Percentiles rank a stretch among this genome's conserved stretches.
These are phyloP conservation scores for Purshia tridentata DNA, from an alignment of 306 rosid species.

Conservation along the genomic window DNA sequence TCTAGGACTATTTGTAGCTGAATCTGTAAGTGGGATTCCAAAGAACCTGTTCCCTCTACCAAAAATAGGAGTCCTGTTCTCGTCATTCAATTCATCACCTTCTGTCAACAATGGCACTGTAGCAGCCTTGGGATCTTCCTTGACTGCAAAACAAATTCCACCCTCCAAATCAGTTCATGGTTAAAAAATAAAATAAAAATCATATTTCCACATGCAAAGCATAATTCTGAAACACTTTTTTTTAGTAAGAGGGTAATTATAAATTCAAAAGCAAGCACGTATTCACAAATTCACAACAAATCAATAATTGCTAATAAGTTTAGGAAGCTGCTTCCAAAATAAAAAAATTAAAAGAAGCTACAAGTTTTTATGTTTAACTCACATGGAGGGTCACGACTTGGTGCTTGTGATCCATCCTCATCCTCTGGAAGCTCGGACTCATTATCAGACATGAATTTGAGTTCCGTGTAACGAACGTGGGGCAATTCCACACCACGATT, in stretches of 20 bases:
- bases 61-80: conserved; percentile 49
- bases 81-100: conserved; percentile 49
- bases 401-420: conserved; percentile 29
- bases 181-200: not conserved
- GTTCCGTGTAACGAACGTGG: conserved; percentile 39
- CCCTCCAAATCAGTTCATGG: not conserved
- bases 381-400: conserved; percentile 32
- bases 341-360: not conserved
- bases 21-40: conserved; percentile 75
- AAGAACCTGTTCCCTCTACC: conserved; percentile 62
- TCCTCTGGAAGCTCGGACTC: conserved; percentile 41
- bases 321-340: too few relatives aligned
- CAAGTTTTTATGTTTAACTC: conserved; percentile 25
- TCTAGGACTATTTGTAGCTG: conserved; percentile 62
- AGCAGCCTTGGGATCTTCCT: conserved; percentile 49
- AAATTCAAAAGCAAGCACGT: too few relatives aligned
- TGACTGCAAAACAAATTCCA: conserved; percentile 41
- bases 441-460: conserved; percentile 36
- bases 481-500: conserved; percentile 41
- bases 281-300: too few relatives aligned
- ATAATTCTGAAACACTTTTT: too few relatives aligned
- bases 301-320: too few relatives aligned
- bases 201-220: not conserved
- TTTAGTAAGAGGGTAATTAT: too few relatives aligned
- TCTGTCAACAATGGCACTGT: conserved; percentile 45